Evolutionary conservation across 192 early-diverging fungal species (phyloP), one percentile per base, ranked within the genome.

Genomic region (Bifiguratus adelaidae): DNA sequence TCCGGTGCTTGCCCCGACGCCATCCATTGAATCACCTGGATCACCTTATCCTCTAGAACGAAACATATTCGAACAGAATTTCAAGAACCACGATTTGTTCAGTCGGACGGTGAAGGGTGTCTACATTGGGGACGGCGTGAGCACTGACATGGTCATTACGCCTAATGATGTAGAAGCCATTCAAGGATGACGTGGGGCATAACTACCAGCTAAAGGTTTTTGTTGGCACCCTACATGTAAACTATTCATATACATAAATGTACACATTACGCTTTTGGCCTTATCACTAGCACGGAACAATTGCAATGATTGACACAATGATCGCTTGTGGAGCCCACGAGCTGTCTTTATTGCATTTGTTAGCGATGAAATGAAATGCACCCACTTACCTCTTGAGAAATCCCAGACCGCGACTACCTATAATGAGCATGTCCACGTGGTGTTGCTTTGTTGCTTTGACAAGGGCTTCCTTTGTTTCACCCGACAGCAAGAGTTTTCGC

Each of bases 31-130:
- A 34, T n/a, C n/a, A n/a, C n/a, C n/a, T n/a, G n/a, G n/a, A n/a
- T n/a, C n/a, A n/a, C n/a, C n/a, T n/a, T n/a, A n/a, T n/a, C 11
- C 11, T 13, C 11, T 34, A 21, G 37, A 1, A 21, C 16, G 13
- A 21, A n/a, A n/a, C n/a, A n/a, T n/a, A n/a, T 40, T 40, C 15
- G 37, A 40, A 21, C 22, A 20, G 37, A 21, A 21, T 5, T 5
- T 5, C 18, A 40, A 40, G 15, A n/a, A n/a, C n/a, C n/a, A n/a
- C n/a, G n/a, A n/a, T n/a, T n/a, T n/a, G n/a, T n/a, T n/a, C n/a
- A n/a, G n/a, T n/a, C n/a, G n/a, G n/a, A n/a, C n/a, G n/a, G 37
- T 40, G 37, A 40, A 40, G 37, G 37, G 37, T 15, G 13, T 40
- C 15, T 40, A 20, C 22, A 21, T 40, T 7, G 37, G 37, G 7